A percentile compares a stretch with the other conserved stretches of the same genome.
Evolutionary conservation across 352 stramenopile genomes (phyloP).

Genomic region (Pythium aphanidermatum): DNA sequence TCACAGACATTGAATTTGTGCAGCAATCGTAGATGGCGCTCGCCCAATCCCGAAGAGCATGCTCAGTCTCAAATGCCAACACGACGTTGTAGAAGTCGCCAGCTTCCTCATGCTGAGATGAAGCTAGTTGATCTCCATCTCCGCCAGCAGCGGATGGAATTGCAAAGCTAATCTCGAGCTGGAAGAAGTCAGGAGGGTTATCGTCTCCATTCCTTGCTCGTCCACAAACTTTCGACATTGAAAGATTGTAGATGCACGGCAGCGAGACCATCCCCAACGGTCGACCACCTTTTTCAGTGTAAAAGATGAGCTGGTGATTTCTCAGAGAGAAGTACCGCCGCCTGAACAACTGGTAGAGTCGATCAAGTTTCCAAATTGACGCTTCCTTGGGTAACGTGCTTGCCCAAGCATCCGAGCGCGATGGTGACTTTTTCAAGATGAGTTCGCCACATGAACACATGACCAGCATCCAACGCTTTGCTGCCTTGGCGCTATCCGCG

Average conservation of each 20-base stretch:
- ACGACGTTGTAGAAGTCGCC: conserved; percentile 75
- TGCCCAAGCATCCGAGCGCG: conserved; percentile 56
- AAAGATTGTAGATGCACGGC: conserved; percentile 72
- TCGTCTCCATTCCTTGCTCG: conserved; percentile 26
- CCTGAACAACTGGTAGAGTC: conserved; percentile 80
- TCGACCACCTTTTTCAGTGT: conserved; percentile 57
- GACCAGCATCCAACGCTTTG: conserved; percentile 85
- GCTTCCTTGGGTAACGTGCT: conserved; percentile 78
- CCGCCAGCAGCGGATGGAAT: conserved; percentile 55
- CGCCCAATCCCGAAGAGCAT: conserved; percentile 68
- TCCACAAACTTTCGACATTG: conserved; percentile 76
- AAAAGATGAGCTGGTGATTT: conserved; percentile 82
- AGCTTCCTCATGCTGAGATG: conserved; percentile 44
- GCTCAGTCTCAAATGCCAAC: conserved; percentile 72
- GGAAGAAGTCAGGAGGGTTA: conserved; percentile 62
- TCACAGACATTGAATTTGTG: conserved; percentile 85
- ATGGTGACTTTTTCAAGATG: conserved; percentile 58
- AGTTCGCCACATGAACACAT: conserved; percentile 83
- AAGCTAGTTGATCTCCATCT: conserved; percentile 7
- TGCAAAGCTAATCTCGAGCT: conserved; percentile 80
- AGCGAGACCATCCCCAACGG: conserved; percentile 72
- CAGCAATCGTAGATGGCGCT: conserved; percentile 79
- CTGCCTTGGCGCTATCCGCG: conserved; percentile 54
- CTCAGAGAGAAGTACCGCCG: conserved; percentile 76
- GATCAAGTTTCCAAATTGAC: conserved; percentile 86